These are phyloP conservation scores for Aspergillus homomorphus DNA, from an alignment of 495 filamentous ascomycete species.

Conservation along the genomic window DNA sequence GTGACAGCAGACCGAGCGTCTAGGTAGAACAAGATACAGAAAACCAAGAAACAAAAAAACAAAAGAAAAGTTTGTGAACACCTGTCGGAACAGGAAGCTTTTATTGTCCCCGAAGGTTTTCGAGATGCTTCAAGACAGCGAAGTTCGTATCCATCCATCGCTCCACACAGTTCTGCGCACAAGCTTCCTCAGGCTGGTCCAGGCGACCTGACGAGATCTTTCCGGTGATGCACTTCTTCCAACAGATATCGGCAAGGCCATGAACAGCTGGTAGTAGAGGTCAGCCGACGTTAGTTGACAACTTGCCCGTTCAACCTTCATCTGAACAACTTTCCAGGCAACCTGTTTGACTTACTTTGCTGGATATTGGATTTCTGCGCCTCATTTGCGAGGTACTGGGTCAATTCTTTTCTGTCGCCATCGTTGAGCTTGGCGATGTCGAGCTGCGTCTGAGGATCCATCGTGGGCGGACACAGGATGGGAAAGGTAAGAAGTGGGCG, in stretches of 20 bases:
- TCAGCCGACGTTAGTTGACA: constrained; percentile 10
- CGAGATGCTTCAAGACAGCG: constrained; percentile 74
- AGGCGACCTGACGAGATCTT: constrained; percentile 63
- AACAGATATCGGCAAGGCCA: constrained; percentile 82
- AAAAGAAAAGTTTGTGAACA: background rate
- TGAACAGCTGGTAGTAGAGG: constrained; percentile 61
- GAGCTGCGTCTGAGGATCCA: constrained; percentile 36
- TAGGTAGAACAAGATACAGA: background rate
- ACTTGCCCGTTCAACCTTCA: background rate
- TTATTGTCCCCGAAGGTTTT: constrained; percentile 55
- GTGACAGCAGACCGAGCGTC: background rate
- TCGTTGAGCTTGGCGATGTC: constrained; percentile 74
- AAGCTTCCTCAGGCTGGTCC: constrained; percentile 72
- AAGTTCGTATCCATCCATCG: constrained; percentile 87
- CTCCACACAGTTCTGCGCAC: constrained; percentile 87
- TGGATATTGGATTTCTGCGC: constrained; percentile 77
- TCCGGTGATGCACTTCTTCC: constrained; percentile 80
- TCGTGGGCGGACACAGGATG: constrained; percentile 15
- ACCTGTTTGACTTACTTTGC: constrained; percentile 56
- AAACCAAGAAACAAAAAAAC: no score
- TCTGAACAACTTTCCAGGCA: background rate
- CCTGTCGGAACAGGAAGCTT: background rate
- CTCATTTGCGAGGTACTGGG: constrained; percentile 76
- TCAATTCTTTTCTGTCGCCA: constrained; percentile 81
- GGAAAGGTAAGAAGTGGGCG: background rate